Evolutionary conservation across 352 stramenopile species (phyloP).

Genomic region (Phytopythium boreale): DNA sequence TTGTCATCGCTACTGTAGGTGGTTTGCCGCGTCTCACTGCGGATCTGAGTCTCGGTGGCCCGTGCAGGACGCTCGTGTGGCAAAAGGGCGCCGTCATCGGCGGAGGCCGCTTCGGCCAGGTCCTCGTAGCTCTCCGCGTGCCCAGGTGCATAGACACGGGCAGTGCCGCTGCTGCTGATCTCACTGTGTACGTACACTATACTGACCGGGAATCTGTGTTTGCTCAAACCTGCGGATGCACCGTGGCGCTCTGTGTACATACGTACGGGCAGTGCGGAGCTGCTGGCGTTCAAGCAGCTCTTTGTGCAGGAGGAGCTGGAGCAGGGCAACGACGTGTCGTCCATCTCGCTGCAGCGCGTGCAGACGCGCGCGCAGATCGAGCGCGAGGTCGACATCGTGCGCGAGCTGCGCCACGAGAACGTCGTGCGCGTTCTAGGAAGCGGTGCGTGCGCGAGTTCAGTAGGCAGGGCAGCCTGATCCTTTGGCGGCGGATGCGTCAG

Average conservation of each 20-base stretch:
- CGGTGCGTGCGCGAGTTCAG: slow-evolving; percentile 23
- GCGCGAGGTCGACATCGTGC: slow-evolving; percentile 48
- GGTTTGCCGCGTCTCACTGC: background rate
- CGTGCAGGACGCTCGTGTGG: slow-evolving; percentile 56
- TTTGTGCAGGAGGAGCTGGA: slow-evolving; percentile 72
- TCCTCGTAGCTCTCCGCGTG: slow-evolving; percentile 64
- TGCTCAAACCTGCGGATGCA: background rate
- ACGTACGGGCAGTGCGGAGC: slow-evolving; percentile 47
- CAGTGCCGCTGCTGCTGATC: background rate
- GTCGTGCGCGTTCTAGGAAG: slow-evolving; percentile 58
- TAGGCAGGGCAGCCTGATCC: too few relatives aligned
- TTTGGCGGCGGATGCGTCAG: background rate
- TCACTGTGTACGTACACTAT: background rate
- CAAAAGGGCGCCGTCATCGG: slow-evolving; percentile 62
- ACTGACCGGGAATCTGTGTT: background rate
- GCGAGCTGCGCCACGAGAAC: slow-evolving; percentile 51
- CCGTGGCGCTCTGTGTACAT: background rate
- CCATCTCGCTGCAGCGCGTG: slow-evolving; percentile 52
- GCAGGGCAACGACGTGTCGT: slow-evolving; percentile 65
- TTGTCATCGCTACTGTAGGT: background rate
- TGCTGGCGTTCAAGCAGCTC: slow-evolving; percentile 89
- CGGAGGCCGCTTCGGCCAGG: slow-evolving; percentile 67
- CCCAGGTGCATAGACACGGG: slow-evolving; percentile 33
- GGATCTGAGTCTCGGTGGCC: background rate
- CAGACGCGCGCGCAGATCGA: slow-evolving; percentile 54